A percentile compares a stretch with the other conserved stretches of the same genome.
phyloP scores from a whole-genome alignment of 257 asterid species.

The Leptodermis oblonga region DNA sequence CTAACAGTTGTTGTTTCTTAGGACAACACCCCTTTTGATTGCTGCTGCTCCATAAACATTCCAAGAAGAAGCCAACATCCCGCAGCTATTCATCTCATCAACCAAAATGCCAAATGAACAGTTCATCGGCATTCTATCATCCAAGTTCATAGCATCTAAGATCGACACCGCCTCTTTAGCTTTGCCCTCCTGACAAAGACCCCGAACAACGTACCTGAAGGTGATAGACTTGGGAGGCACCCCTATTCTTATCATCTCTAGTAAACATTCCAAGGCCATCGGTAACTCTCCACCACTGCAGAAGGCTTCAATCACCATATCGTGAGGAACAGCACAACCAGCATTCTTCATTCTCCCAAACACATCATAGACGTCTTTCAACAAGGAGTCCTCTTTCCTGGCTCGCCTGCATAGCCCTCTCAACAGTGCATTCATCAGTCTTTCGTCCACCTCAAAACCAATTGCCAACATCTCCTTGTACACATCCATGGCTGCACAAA shows the following conservation, averaged over 20 bases:
- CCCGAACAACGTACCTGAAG: not conserved
- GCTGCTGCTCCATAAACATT: constrained; percentile 10
- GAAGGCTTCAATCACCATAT: constrained; percentile 53
- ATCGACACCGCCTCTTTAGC: constrained; percentile 2
- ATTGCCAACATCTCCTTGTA: constrained; percentile 44
- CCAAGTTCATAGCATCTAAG: not conserved
- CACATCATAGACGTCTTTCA: constrained; percentile 36
- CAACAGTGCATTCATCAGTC: constrained; percentile 70
- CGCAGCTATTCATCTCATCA: constrained; percentile 1
- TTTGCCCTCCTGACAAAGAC: constrained; percentile 3
- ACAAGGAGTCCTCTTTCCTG: constrained; percentile 34
- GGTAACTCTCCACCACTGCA: constrained; percentile 38
- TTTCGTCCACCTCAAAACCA: constrained; percentile 50
- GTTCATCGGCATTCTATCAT: not conserved
- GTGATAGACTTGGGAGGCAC: not conserved
- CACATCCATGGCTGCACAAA: constrained; percentile 33
- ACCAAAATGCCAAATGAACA: constrained; percentile 1
- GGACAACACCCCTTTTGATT: constrained; percentile 4
- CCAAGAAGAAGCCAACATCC: not conserved
- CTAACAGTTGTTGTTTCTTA: not conserved
- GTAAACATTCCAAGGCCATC: constrained; percentile 5
- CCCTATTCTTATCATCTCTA: constrained; percentile 4
- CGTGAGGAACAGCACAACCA: constrained; percentile 26
- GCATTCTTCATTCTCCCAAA: constrained; percentile 42
- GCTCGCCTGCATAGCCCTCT: constrained; percentile 63